Base-by-base conservation (phyloP, 2,329 filamentous ascomycete genomes). In the Dactylellina parvicollis region DNA sequence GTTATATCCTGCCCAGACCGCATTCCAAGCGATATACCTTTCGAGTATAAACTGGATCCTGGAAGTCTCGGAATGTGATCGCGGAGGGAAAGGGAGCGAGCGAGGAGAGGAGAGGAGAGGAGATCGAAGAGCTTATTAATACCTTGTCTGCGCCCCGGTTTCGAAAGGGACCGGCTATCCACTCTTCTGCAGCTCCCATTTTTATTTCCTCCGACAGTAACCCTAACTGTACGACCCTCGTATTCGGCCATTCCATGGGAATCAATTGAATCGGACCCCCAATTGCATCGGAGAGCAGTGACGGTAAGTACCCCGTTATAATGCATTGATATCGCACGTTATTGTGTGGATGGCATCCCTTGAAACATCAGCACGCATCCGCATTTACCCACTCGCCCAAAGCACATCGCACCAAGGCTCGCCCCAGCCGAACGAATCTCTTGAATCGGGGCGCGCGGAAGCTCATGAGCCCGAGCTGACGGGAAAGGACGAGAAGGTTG, bases 361-460 rank as follows among this genome's bases (percentile, higher is more conserved):
- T 71, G 66, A 71, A 71, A 71, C 66, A 62, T 47, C 66, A 56
- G 56, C 57, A 50, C 56, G 47, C 65, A 62, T 56, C 66, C 66
- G 57, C 66, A 74, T 61, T 74, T 67, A 61, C 61, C 55, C 56
- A 65, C 24, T 44, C 14, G 32, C 26, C 4, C 12, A 22, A 16
- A 32, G 3, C 44, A 34, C 34, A 44, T 14, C 22, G 28, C 30
- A 44, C 32, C 26, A 55, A 32, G 22, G n/a, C 44, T 62, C 20
- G 16, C 34, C 20, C 36, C 44, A 34, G 34, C 40, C 46, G 18
- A 18, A 32, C 40, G 20, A n/a, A 22, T 24, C 9, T 44, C 20
- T 24, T 4, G 4, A 18, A 22, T 7, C 9, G n/a, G 40, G 65
- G 64, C 34, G 52, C 38, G 67, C 67, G 67, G 67, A 72, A 65